phyloP scores from a whole-genome alignment of 1,284 basidiomycete genomes.

The Salmacisia buchloeana region DNA sequence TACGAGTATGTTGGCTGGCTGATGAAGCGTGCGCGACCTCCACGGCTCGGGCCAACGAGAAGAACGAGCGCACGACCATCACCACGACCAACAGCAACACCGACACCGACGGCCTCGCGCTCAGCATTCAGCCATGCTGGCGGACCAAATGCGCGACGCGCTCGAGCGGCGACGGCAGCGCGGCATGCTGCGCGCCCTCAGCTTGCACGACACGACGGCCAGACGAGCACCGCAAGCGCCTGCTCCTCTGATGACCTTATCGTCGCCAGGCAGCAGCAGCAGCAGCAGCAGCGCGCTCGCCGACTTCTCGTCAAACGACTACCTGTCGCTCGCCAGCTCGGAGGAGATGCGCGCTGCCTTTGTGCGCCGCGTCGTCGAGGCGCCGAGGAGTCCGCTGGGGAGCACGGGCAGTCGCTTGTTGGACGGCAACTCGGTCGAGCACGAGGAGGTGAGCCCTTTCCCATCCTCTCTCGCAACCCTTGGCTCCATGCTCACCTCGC shows the following conservation, averaged over 20 bases:
- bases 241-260: too few species aligned
- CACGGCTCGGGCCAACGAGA: too few species aligned
- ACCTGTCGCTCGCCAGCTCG: conserved; percentile 74
- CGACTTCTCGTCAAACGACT: conserved; percentile 89
- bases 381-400: conserved; percentile 56
- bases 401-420: conserved; percentile 84
- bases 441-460: conserved; percentile 19
- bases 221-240: neutral
- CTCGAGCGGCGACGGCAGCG: conserved; percentile 29
- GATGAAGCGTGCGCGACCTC: too few species aligned
- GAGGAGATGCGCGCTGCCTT: conserved; percentile 52
- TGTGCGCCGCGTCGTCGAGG: conserved; percentile 1
- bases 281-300: conserved; percentile 29
- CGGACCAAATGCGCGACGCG: conserved; percentile 30
- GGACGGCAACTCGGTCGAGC: conserved; percentile 61
- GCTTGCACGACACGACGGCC: conserved; percentile 14
- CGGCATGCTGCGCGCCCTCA: conserved; percentile 38
- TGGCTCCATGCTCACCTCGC: neutral
- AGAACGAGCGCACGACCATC: neutral
- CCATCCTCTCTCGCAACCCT: neutral
- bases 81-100: neutral
- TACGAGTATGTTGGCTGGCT: too few species aligned
- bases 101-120: too few species aligned
- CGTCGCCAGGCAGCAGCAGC: too few species aligned
- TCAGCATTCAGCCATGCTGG: conserved; percentile 34